Evolutionary conservation across 805 yeast genomes (phyloP), one percentile per base, ranked within the genome.

Genomic region (Blastobotrys parvus): DNA sequence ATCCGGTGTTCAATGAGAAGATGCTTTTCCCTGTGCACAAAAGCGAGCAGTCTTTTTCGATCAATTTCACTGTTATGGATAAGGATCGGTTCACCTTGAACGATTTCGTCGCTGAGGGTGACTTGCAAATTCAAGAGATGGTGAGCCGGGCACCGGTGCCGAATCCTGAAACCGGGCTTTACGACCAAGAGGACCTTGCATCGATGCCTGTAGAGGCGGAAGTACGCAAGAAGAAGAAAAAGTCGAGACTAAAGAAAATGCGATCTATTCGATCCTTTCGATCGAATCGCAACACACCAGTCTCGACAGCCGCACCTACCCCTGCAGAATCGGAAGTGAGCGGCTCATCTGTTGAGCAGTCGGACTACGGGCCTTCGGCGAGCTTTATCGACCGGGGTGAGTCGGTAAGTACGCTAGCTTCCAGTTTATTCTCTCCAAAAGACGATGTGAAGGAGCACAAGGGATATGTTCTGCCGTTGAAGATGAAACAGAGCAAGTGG

Each of bases 41-140:
- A 3, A 73, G 72, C 47, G 97, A 90, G 57, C 62, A 64, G 20
- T 72, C 71, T 49, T 90, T 71, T 57, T 74, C 80, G 41, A 64
- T 92, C 39, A 74, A 75, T 42, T 79, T 90, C 56, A 72, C 80
- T 21, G 79, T 92, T 3, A 65, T 87, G 58, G 98, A 90, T 59
- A 84, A 82, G 50, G 98, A 90, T 59, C 73, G 77, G 27, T 72
- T 89, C 46, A 79, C 96, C 0, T 79, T 73, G 49, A 87, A 92
- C 60, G 96, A 90, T 55, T 73, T 78, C 35, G 86, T 92, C 10
- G 95, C 94, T 5, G 67, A 68, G 18, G 77, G 77, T 4, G 64
- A 75, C 3, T 58, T 87, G 16, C 73, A 82, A 0, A 65, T 87
- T 38, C 50, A 61, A 5, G 78, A 77, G 13, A 56, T 82, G 15